phyloP scores from a whole-genome alignment of 106 monocot species.

The Platanthera guangdongensis region DNA sequence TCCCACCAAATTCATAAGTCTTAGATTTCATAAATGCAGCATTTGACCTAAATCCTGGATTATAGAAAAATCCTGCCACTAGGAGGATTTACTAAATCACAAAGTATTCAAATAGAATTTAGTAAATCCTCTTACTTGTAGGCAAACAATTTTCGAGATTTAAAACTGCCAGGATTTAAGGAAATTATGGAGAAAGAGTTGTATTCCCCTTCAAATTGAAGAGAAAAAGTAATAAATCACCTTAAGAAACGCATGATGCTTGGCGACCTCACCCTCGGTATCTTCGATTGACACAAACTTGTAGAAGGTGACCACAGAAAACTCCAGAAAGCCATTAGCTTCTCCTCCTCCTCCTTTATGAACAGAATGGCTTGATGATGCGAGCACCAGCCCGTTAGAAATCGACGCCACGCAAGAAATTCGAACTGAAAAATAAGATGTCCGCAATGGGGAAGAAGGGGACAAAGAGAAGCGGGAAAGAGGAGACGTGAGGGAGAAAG shows the following conservation, averaged over 20 bases:
- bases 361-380: neutral
- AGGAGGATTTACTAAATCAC: no score
- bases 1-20: no score
- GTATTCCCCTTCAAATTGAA: neutral
- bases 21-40: no score
- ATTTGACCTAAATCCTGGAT: no score
- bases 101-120: no score
- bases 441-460: neutral
- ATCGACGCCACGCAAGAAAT: neutral
- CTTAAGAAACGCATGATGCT: conserved; percentile 72
- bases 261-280: conserved; percentile 57
- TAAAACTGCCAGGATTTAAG: no score
- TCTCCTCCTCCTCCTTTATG: neutral
- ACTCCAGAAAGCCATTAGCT: conserved; percentile 18
- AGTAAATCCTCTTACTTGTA: no score
- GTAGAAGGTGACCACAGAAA: conserved; percentile 80
- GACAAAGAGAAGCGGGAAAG: neutral
- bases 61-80: no score
- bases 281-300: conserved; percentile 61
- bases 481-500: neutral
- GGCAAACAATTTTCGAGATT: no score
- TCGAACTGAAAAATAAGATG: neutral
- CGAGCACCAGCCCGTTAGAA: neutral
- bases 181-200: neutral
- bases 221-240: conserved; percentile 19